A percentile compares a stretch with the other conserved stretches of the same genome.
Conservation (phyloP, 139 green algal genomes). For the Closterium sp. region DNA sequence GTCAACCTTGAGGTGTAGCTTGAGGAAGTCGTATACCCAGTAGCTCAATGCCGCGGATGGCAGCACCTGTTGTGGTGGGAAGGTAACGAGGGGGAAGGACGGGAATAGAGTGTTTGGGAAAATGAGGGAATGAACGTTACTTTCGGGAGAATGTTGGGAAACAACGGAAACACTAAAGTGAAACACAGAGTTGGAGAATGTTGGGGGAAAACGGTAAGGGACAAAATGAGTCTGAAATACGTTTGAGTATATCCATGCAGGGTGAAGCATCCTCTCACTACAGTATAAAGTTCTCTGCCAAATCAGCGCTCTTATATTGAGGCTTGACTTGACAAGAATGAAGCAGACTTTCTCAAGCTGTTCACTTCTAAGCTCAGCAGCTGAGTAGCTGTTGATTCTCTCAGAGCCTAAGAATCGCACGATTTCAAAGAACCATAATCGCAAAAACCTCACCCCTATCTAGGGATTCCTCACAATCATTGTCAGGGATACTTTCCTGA, state of each 20-base stretch:
- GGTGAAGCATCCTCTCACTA: not conserved
- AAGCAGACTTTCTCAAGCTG: not conserved
- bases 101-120: not conserved
- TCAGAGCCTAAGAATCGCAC: no score
- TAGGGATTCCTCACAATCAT: no score
- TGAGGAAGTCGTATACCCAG: conserved; percentile 57
- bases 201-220: no score
- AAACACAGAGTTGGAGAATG: not conserved
- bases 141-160: no score
- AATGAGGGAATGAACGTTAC: not conserved
- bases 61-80: conserved; percentile 43
- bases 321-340: not conserved
- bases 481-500: no score
- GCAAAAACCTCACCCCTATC: no score
- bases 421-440: no score
- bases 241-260: not conserved
- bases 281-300: not conserved
- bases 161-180: no score
- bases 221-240: no score
- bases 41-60: conserved; percentile 59
- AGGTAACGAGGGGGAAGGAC: not conserved
- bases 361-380: not conserved
- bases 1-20: conserved; percentile 18
- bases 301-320: no score
- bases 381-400: no score